Percentiles rank a stretch among this genome's conserved stretches.
These are phyloP conservation scores for Senecio squalidus DNA, from an alignment of 140 eudicot species.

Conservation along the genomic window DNA sequence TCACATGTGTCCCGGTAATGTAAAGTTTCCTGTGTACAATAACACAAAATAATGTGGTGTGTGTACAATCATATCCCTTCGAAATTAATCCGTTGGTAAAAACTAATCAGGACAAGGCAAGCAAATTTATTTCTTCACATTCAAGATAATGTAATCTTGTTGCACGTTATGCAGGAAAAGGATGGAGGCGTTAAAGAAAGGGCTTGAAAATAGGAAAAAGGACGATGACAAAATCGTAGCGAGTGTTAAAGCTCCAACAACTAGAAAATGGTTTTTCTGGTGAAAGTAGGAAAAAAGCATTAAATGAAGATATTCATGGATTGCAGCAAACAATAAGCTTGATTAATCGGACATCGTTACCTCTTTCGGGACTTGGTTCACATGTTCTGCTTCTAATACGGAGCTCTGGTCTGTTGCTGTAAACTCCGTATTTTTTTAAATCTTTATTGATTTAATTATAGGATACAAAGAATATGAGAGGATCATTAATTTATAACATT, in stretches of 20 bases:
- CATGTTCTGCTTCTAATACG: not conserved
- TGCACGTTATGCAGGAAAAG: constrained; percentile 56
- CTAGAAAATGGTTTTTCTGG: constrained; percentile 76
- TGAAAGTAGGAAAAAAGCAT: constrained; percentile 29
- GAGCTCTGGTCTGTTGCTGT: not conserved
- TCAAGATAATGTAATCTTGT: not conserved
- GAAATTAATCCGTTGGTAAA: too few species aligned
- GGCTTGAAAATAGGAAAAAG: constrained; percentile 67
- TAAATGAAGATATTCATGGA: not conserved
- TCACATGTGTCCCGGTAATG: not conserved
- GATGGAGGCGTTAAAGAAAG: constrained; percentile 78
- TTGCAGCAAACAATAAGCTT: not conserved
- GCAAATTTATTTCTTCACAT: too few species aligned
- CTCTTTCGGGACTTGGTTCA: not conserved
- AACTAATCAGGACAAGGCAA: too few species aligned
- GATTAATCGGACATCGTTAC: not conserved
- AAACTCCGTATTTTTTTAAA: not conserved
- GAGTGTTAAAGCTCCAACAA: constrained; percentile 30
- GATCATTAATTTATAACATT: not conserved
- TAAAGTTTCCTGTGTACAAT: too few species aligned
- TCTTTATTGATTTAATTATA: not conserved
- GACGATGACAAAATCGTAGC: constrained; percentile 40
- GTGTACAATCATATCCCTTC: too few species aligned
- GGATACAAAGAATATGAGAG: not conserved
- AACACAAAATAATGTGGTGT: too few species aligned